phyloP scores from a whole-genome alignment of 139 green algal species.

The Auxenochlorella pyrenoidosa region DNA sequence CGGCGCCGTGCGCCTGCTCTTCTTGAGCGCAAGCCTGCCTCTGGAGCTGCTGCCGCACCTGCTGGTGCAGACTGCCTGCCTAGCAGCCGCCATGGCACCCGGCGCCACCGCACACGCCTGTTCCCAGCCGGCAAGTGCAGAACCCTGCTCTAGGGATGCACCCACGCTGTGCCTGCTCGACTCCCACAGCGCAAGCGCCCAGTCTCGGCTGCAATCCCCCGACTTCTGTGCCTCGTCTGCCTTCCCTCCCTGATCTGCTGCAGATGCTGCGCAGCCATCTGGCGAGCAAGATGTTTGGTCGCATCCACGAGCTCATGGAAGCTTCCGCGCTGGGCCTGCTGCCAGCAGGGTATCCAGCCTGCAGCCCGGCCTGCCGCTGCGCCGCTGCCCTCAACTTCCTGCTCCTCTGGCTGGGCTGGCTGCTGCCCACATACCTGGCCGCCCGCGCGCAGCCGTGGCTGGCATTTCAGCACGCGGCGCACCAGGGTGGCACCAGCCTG shows the following conservation, averaged over 20 bases:
- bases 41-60: constrained; percentile 1
- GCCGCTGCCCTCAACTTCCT: background rate
- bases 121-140: background rate
- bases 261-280: background rate
- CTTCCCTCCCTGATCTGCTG: background rate
- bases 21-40: background rate
- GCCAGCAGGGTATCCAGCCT: background rate
- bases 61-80: background rate
- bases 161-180: background rate
- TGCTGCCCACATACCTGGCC: background rate
- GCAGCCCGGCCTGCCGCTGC: background rate
- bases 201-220: too few relatives aligned
- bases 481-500: background rate
- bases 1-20: background rate
- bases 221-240: too few relatives aligned
- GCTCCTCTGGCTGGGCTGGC: background rate
- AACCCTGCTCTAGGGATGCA: background rate
- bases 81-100: background rate
- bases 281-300: background rate
- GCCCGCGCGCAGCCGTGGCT: background rate
- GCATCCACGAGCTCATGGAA: background rate
- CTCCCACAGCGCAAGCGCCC: background rate
- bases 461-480: background rate
- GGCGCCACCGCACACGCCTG: background rate
- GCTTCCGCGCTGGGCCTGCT: background rate